These are phyloP conservation scores for Vitis rupestris DNA, from an alignment of 164 flowering plant genomes.

Conservation along the genomic window DNA sequence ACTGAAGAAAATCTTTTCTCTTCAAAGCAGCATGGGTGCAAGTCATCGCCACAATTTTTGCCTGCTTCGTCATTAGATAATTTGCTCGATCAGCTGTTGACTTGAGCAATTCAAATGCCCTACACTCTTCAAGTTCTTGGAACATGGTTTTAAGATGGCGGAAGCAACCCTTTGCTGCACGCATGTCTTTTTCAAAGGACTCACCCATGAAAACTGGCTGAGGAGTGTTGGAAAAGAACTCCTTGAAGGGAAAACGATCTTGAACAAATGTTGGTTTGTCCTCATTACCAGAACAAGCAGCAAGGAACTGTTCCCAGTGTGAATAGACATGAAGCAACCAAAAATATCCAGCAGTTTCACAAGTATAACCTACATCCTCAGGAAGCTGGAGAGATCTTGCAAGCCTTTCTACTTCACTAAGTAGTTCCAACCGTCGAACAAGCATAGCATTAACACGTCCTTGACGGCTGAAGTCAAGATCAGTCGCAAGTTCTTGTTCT, in stretches of 20 bases:
- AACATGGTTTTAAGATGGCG: slow-evolving; percentile 90
- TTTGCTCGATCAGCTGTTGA: slow-evolving; percentile 97
- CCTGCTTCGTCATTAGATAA: slow-evolving; percentile 96
- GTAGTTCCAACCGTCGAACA: slow-evolving; percentile 87
- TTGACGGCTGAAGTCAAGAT: slow-evolving; percentile 96
- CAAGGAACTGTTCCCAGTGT: slow-evolving; percentile 95
- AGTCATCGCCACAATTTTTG: slow-evolving; percentile 99
- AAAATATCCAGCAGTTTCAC: slow-evolving; percentile 99
- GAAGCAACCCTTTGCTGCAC: slow-evolving; percentile 91
- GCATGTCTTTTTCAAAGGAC: slow-evolving; percentile 92
- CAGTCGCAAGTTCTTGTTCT: slow-evolving; percentile 96
- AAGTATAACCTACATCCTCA: slow-evolving; percentile 95
- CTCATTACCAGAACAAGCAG: slow-evolving; percentile 68
- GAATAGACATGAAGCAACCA: slow-evolving; percentile 98
- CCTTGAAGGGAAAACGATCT: slow-evolving; percentile 86
- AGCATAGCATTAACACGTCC: slow-evolving; percentile 99
- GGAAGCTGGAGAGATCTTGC: slow-evolving; percentile 91
- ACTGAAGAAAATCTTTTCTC: slow-evolving; percentile 90
- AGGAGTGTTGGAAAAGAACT: slow-evolving; percentile 77
- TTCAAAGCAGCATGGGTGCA: slow-evolving; percentile 99
- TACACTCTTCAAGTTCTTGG: slow-evolving; percentile 94
- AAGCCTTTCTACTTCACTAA: slow-evolving; percentile 90
- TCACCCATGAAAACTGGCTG: slow-evolving; percentile 76
- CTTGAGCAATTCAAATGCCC: slow-evolving; percentile 97
- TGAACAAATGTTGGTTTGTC: slow-evolving; percentile 73